Base-by-base conservation (phyloP, 1,284 basidiomycete genomes). In the Ganoderma leucocontextum region DNA sequence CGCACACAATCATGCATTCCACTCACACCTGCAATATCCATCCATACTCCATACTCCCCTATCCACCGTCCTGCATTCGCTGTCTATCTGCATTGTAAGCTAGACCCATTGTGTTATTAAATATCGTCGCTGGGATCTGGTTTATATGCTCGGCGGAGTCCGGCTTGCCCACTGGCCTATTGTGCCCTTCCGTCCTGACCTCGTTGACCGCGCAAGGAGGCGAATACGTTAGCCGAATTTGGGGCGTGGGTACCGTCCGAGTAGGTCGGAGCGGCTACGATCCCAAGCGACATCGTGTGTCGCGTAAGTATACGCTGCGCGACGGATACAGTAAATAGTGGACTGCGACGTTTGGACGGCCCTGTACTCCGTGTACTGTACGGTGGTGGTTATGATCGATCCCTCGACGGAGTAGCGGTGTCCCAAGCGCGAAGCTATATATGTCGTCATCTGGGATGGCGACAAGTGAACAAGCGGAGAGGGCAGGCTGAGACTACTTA, bases 81-180 rank as follows among this genome's bases (percentile, higher is more conserved):
- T 62, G 71, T 73, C 74, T 71, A 67, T 73, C 69, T 71, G 75
- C 78, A 80, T 74, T 85, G 84, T 86, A 85, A 77, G 80, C 75
- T 85, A 84, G 80, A 80, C 71, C 72, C 73, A 74, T 70, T 74
- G 72, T 76, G 72, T 72, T 69, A 70, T 64, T 72, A 69, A 76
- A 76, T 76, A 74, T 74, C 70, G 72, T 75, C 60, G 10, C 60
- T 57, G 69, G 67, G 65, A 53, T 53, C 55, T 63, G 53, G 67
- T 59, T 66, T 57, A n/a, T 57, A n/a, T 36, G 36, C 17, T 59
- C 12, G 47, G n/a, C 47, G 25, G 25, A 17, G 6, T n/a, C 22
- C 22, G 22, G 4, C 22, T 52, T 22, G 47, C 47, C 29, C 29
- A 29, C 25, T 25, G 22, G 22, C 12, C 12, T 13, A 12, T 10